phyloP scores from a whole-genome alignment of 768 basidiomycete species.

The Nidularia sp. region DNA sequence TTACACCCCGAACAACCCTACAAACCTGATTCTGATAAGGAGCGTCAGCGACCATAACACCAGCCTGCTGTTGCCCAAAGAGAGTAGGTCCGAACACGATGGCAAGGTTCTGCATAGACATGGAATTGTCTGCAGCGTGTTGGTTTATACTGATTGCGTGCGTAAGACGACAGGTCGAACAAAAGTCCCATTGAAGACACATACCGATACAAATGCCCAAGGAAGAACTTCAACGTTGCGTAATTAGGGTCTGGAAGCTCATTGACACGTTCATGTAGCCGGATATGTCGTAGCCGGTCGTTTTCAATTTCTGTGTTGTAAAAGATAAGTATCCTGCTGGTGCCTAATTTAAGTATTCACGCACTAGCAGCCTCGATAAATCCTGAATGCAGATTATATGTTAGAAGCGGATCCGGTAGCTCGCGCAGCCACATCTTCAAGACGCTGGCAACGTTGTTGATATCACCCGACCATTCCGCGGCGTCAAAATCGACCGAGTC shows the following conservation, averaged over 20 bases:
- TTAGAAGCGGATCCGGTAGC: slow-evolving; percentile 90
- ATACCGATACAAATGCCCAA: slow-evolving; percentile 91
- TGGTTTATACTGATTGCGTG: slow-evolving; percentile 56
- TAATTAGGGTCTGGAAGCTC: slow-evolving; percentile 99
- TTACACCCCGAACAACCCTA: background rate
- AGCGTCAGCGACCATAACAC: slow-evolving; percentile 59
- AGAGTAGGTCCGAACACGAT: slow-evolving; percentile 99
- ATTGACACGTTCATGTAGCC: slow-evolving; percentile 95
- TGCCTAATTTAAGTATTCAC: slow-evolving; percentile 21
- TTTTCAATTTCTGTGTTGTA: slow-evolving; percentile 74
- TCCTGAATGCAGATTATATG: slow-evolving; percentile 76
- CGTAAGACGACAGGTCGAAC: background rate
- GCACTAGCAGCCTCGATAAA: slow-evolving; percentile 95
- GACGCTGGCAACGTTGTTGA: slow-evolving; percentile 93
- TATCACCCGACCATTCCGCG: slow-evolving; percentile 89
- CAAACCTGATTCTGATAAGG: slow-evolving; percentile 68
- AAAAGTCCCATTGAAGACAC: slow-evolving; percentile 13
- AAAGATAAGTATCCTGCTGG: slow-evolving; percentile 4
- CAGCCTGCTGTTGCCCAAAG: slow-evolving; percentile 65
- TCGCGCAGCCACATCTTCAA: slow-evolving; percentile 97
- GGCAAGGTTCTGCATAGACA: slow-evolving; percentile 89
- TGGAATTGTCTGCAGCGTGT: slow-evolving; percentile 77
- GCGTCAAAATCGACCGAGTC: slow-evolving; percentile 84
- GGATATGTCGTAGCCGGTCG: slow-evolving; percentile 91
- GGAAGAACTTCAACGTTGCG: slow-evolving; percentile 90